Conservation (phyloP, 352 stramenopile genomes). For the Thalassiosira delicatula region DNA sequence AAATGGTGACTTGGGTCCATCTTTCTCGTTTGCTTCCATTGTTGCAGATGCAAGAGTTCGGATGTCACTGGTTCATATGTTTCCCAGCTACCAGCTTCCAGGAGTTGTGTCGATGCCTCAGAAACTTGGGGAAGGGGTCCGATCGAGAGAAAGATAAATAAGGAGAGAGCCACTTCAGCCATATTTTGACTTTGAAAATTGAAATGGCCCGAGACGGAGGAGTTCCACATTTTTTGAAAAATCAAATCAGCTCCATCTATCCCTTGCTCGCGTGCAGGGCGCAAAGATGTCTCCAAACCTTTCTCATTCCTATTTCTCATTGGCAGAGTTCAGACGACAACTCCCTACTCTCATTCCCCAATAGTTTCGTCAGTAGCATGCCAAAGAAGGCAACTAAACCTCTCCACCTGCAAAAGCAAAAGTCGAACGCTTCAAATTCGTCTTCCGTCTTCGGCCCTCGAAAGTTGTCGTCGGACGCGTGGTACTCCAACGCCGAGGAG, state of each 20-base stretch:
- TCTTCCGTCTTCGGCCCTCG: not conserved
- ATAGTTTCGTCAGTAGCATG: not conserved
- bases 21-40: not conserved
- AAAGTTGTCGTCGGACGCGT: not conserved
- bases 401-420: not conserved
- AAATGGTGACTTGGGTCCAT: not conserved
- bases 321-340: not conserved
- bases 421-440: not conserved
- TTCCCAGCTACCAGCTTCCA: not conserved
- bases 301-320: not conserved
- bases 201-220: too few species aligned
- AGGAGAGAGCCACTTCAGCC: not conserved
- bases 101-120: not conserved
- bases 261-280: too few species aligned
- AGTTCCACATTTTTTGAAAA: too few species aligned
- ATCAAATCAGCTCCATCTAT: too few species aligned
- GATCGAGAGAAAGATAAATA: too few species aligned
- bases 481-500: not conserved
- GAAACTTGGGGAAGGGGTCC: too few species aligned
- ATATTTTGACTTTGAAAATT: too few species aligned
- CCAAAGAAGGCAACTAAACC: not conserved
- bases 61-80: not conserved
- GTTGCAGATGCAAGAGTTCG: too few species aligned
- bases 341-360: not conserved
- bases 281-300: too few species aligned